These are phyloP conservation scores for Plasmodium fragile DNA, from an alignment of 169 alveolate genomes.

Conservation along the genomic window DNA sequence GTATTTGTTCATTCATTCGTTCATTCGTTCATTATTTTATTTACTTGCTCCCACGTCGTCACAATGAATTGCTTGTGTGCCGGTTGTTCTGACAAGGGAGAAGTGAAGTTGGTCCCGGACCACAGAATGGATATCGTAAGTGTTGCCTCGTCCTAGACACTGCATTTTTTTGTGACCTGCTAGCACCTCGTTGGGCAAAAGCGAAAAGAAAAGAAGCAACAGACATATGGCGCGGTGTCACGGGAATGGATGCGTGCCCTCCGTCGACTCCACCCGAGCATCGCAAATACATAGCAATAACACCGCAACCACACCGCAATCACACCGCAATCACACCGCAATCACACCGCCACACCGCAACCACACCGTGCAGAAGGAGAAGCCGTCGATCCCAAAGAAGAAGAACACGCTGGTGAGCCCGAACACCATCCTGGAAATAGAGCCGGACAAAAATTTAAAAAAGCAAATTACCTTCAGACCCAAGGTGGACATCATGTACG, in stretches of 20 bases:
- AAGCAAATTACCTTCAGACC: slow-evolving; percentile 84
- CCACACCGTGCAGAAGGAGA: slow-evolving; percentile 73
- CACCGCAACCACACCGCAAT: not conserved
- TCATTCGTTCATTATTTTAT: not conserved
- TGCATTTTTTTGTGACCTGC: not conserved
- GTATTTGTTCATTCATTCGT: no score
- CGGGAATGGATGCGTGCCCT: not conserved
- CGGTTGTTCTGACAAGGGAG: slow-evolving; percentile 57
- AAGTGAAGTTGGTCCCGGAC: slow-evolving; percentile 40
- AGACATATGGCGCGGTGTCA: not conserved
- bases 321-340: not conserved
- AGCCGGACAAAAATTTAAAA: slow-evolving; percentile 83
- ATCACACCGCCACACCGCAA: not conserved
- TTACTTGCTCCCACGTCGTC: slow-evolving; percentile 1
- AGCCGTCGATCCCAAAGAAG: slow-evolving; percentile 85
- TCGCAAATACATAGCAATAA: no score
- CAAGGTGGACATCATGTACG: slow-evolving; percentile 86
- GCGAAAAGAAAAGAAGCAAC: not conserved
- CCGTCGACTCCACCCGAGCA: not conserved
- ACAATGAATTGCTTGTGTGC: slow-evolving; percentile 64
- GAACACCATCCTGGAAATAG: slow-evolving; percentile 84
- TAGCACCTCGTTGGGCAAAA: not conserved
- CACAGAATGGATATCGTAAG: slow-evolving; percentile 45
- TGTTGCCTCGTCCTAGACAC: not conserved
- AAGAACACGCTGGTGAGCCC: slow-evolving; percentile 84